Percentiles rank a stretch among this genome's conserved stretches.
Conservation (phyloP, 371 early-diverging fungal genomes). For the Mortierella sp. region DNA sequence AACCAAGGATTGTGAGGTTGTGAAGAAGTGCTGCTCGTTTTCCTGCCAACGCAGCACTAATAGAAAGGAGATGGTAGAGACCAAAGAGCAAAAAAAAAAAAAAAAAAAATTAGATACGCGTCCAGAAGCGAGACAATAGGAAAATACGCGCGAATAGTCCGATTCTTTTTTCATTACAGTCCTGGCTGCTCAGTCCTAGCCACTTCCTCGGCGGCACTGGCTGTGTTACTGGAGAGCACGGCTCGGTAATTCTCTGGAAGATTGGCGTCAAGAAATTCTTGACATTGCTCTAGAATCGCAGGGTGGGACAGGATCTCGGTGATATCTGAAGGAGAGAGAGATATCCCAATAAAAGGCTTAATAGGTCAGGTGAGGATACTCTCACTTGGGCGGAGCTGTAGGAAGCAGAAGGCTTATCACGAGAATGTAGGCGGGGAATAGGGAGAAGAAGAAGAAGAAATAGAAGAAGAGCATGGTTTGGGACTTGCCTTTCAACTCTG, state of each 20-base stretch:
- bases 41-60: slow-evolving; percentile 41
- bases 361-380: not conserved
- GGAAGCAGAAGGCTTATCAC: too few relatives aligned
- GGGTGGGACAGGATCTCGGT: slow-evolving; percentile 46
- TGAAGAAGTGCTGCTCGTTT: slow-evolving; percentile 29
- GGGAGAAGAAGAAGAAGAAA: too few relatives aligned
- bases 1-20: slow-evolving; percentile 32
- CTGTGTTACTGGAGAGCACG: slow-evolving; percentile 46
- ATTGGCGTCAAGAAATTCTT: slow-evolving; percentile 38
- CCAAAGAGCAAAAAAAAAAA: not conserved
- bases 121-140: not conserved
- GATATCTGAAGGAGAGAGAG: slow-evolving; percentile 20
- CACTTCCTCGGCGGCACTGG: slow-evolving; percentile 40
- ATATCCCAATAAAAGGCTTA: too few relatives aligned
- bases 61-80: not conserved
- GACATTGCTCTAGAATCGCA: slow-evolving; percentile 47
- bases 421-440: not conserved
- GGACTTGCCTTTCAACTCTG: slow-evolving; percentile 34
- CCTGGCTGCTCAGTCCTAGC: slow-evolving; percentile 35
- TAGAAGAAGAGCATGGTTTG: too few relatives aligned
- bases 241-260: slow-evolving; percentile 42
- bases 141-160: too few relatives aligned
- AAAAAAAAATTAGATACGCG: not conserved
- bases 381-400: not conserved
- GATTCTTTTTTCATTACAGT: too few relatives aligned